Conservation (phyloP, 148 eudicot species). For the Fallopia convolvulus region DNA sequence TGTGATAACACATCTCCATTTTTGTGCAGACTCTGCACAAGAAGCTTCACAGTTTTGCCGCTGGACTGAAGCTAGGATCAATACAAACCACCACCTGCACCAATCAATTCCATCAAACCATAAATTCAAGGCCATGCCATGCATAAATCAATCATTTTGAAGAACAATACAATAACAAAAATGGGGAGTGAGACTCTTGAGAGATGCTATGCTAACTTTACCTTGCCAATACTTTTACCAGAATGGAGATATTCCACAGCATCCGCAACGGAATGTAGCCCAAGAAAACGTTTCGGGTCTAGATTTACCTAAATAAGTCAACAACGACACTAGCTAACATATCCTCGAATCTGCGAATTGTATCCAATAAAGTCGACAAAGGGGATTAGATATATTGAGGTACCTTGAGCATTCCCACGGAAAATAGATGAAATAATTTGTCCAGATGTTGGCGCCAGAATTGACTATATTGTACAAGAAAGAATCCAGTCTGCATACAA, state of each 20-base stretch:
- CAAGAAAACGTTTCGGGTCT: conserved; percentile 75
- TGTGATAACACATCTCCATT: not conserved
- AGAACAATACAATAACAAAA: not conserved
- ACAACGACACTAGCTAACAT: not conserved
- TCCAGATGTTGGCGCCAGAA: conserved; percentile 82
- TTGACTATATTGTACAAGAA: conserved; percentile 69
- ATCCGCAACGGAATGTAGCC: conserved; percentile 79
- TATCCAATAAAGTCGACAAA: not conserved
- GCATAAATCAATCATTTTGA: conserved; percentile 5
- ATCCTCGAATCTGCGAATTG: not conserved
- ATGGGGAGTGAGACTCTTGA: not conserved
- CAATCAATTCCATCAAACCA: conserved; percentile 1
- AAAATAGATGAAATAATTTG: conserved; percentile 54
- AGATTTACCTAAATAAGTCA: conserved; percentile 42
- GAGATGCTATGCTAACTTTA: conserved; percentile 10
- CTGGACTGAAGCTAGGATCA: conserved; percentile 50
- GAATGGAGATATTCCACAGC: conserved; percentile 97
- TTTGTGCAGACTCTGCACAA: not conserved
- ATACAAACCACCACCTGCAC: conserved; percentile 80
- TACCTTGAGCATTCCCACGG: conserved; percentile 82
- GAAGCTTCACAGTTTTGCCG: conserved; percentile 51
- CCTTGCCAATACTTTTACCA: conserved; percentile 93
- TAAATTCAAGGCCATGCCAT: not conserved
- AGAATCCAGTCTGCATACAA: conserved; percentile 68
- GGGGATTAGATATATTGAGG: not conserved